Evolutionary conservation across 176 grass and related monocot genomes (phyloP).

Genomic region (Olyra latifolia): DNA sequence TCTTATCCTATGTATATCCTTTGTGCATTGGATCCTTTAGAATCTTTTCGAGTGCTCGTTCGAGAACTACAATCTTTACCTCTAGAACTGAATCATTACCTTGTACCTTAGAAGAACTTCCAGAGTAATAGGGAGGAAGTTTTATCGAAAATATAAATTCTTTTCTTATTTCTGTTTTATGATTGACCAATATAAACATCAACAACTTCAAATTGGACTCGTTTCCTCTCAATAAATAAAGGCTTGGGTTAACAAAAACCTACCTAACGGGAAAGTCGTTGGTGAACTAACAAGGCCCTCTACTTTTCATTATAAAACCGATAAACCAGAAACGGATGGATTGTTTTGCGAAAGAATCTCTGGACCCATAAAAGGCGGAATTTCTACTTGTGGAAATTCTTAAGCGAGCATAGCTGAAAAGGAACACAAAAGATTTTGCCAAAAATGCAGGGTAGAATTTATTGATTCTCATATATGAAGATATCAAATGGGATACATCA

Average conservation of each 20-base stretch:
- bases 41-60: no score
- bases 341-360: conserved; percentile 2
- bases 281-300: not conserved
- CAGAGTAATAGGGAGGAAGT: no score
- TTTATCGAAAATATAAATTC: no score
- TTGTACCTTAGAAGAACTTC: no score
- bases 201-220: not conserved
- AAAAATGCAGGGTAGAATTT: not conserved
- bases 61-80: no score
- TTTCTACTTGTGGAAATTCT: not conserved
- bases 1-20: not conserved
- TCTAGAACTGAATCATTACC: no score
- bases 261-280: not conserved
- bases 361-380: not conserved
- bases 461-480: not conserved
- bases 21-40: no score
- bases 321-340: not conserved
- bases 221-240: not conserved
- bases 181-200: no score
- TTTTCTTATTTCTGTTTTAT: no score
- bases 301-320: not conserved
- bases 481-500: not conserved
- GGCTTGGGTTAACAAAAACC: not conserved
- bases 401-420: not conserved
- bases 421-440: not conserved